These are phyloP conservation scores for Thelephora ganbajun DNA, from an alignment of 768 basidiomycete genomes.

Conservation along the genomic window DNA sequence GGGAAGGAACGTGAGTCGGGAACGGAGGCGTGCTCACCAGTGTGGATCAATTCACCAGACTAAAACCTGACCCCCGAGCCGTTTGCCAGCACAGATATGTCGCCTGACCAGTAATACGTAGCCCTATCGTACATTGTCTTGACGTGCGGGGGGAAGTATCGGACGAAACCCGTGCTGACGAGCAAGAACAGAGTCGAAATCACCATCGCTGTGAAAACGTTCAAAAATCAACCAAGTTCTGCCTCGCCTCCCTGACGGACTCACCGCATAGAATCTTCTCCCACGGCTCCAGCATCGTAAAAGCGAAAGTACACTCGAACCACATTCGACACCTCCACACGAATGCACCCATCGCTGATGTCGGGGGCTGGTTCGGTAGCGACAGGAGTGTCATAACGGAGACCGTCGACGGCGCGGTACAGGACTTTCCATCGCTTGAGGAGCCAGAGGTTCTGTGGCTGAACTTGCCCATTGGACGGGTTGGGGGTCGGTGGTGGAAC, in stretches of 20 bases:
- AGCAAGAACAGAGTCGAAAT: not conserved
- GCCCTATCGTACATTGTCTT: not conserved
- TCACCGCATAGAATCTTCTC: constrained; percentile 46
- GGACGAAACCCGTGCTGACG: not conserved
- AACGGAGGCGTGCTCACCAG: too few species aligned
- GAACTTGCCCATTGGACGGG: too few species aligned
- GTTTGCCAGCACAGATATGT: too few species aligned
- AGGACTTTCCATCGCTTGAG: too few species aligned
- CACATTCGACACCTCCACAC: constrained; percentile 38
- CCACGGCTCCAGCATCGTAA: constrained; percentile 54
- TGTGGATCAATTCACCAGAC: too few species aligned
- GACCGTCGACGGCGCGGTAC: not conserved
- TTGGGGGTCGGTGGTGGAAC: too few species aligned
- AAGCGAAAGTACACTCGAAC: constrained; percentile 47
- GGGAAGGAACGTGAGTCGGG: too few species aligned
- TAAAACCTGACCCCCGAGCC: too few species aligned
- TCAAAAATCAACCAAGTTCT: not conserved
- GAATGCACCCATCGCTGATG: constrained; percentile 8
- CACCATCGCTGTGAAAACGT: not conserved
- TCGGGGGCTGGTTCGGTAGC: constrained; percentile 13
- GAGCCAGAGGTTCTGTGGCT: too few species aligned
- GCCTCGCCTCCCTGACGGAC: constrained; percentile 13
- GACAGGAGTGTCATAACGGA: constrained; percentile 1
- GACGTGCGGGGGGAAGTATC: not conserved
- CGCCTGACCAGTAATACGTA: not conserved